Evolutionary conservation across 768 basidiomycete species (phyloP).

Genomic region (Boletus subcaerulescens): DNA sequence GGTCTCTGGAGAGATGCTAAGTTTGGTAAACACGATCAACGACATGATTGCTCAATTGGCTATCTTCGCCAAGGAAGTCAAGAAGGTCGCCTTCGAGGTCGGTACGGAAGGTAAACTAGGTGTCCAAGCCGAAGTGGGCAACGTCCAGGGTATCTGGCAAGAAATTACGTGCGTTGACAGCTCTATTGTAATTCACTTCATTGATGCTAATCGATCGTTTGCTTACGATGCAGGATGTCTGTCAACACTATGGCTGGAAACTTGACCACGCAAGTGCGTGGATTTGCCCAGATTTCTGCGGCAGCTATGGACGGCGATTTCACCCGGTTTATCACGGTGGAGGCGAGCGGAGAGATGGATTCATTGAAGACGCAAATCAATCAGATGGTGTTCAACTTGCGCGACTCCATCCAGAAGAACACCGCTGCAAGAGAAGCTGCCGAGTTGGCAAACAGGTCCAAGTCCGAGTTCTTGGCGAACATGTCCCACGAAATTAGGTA

Average conservation of each 20-base stretch:
- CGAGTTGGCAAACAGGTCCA: slow-evolving; percentile 94
- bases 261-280: slow-evolving; percentile 96
- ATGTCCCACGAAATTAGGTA: slow-evolving; percentile 97
- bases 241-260: slow-evolving; percentile 98
- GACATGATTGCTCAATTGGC: slow-evolving; percentile 72
- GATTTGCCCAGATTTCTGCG: slow-evolving; percentile 97
- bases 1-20: slow-evolving; percentile 95
- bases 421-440: slow-evolving; percentile 96
- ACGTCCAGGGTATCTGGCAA: slow-evolving; percentile 97
- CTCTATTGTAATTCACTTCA: background rate
- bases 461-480: slow-evolving; percentile 98
- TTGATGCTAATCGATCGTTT: background rate
- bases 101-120: slow-evolving; percentile 99
- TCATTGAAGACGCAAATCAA: slow-evolving; percentile 98
- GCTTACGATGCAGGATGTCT: slow-evolving; percentile 57
- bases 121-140: slow-evolving; percentile 95
- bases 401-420: slow-evolving; percentile 98
- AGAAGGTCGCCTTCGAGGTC: slow-evolving; percentile 95
- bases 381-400: slow-evolving; percentile 97
- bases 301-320: slow-evolving; percentile 99
- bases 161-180: slow-evolving; percentile 81
- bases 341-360: slow-evolving; percentile 98
- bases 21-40: slow-evolving; percentile 96
- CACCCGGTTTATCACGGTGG: slow-evolving; percentile 98
- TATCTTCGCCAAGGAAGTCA: slow-evolving; percentile 77